Base-by-base conservation (phyloP, 2,329 filamentous ascomycete genomes). In the Polychaeton citri region DNA sequence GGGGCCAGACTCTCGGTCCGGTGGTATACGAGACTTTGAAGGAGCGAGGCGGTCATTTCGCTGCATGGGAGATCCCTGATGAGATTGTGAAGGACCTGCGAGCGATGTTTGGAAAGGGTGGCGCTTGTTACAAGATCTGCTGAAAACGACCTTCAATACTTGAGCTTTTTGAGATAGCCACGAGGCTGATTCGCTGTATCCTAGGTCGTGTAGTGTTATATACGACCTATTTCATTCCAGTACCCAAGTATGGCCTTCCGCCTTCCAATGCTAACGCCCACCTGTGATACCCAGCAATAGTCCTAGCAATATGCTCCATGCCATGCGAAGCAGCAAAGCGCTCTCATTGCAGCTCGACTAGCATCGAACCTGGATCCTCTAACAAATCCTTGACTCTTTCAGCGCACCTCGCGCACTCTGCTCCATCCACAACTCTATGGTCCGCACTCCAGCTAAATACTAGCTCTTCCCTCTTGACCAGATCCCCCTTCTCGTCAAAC, bases 361-460 rank as follows among this genome's bases (percentile, higher is more conserved):
- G 66, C 85, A 96, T 93, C 38, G 71, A 71, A 54, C 87, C 86
- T 4, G 88, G 84, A 52, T 83, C 76, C 63, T 96, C 87, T 26
- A 96, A 72, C 47, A 82, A 75, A 35, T 68, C 67, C 48, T 77
- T 76, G 16, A 96, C 81, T 43, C 80, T 71, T 50, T 87, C 85
- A 9, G 85, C 86, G 57, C 88, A 88, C 46, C 87, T 72, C 15
- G 90, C 90, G 73, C 94, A 85, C 41, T 87, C 94, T 32, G 88
- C 88, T 2, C 90, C 90, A 60, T 98, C 90, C 32, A 96, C 77
- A 36, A 96, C 82, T 15, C 90, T 70, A 61, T 98, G 90, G 60
- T 96, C 87, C 5, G 88, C 88, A 57, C 83, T 88, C 88, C 88
- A 96, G 61, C 87, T 96, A 49, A 96, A 85, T 54, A 92, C 86